A percentile compares a stretch with the other conserved stretches of the same genome.
Evolutionary conservation across 176 grass and related monocot species (phyloP).

Genomic region (Areca catechu): DNA sequence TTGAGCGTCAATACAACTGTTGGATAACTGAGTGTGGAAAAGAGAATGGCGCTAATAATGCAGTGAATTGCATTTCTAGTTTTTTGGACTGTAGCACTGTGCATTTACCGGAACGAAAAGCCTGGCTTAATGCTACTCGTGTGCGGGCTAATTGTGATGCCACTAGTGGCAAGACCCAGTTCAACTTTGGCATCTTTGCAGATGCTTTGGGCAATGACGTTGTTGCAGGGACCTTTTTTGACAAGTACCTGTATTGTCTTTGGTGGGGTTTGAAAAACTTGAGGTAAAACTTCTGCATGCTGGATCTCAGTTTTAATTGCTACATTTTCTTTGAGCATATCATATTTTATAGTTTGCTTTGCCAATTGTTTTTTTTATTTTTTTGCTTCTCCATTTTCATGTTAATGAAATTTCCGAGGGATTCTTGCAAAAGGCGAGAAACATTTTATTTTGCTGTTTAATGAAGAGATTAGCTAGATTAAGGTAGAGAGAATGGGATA

Average conservation of each 20-base stretch:
- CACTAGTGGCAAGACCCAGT: slow-evolving; percentile 18
- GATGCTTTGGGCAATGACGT: slow-evolving; percentile 55
- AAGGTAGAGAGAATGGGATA: too few relatives aligned
- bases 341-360: background rate
- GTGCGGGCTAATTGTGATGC: slow-evolving; percentile 31
- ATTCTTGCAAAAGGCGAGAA: too few relatives aligned
- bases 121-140: slow-evolving; percentile 34
- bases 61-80: slow-evolving; percentile 19
- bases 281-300: slow-evolving; percentile 34
- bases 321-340: background rate
- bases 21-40: slow-evolving; percentile 45
- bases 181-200: slow-evolving; percentile 57
- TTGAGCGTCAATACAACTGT: slow-evolving; percentile 85
- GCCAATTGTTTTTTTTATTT: too few relatives aligned
- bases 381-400: background rate
- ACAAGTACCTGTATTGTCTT: slow-evolving; percentile 97
- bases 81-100: slow-evolving; percentile 58
- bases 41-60: slow-evolving; percentile 24
- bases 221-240: slow-evolving; percentile 30
- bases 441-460: too few relatives aligned
- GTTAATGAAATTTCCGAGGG: too few relatives aligned
- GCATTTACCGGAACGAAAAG: slow-evolving; percentile 5
- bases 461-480: too few relatives aligned
- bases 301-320: background rate
- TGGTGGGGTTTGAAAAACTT: slow-evolving; percentile 92